A percentile compares a stretch with the other conserved stretches of the same genome.
phyloP scores from a whole-genome alignment of 495 filamentous ascomycete species.

The Penicillium waksmanii region DNA sequence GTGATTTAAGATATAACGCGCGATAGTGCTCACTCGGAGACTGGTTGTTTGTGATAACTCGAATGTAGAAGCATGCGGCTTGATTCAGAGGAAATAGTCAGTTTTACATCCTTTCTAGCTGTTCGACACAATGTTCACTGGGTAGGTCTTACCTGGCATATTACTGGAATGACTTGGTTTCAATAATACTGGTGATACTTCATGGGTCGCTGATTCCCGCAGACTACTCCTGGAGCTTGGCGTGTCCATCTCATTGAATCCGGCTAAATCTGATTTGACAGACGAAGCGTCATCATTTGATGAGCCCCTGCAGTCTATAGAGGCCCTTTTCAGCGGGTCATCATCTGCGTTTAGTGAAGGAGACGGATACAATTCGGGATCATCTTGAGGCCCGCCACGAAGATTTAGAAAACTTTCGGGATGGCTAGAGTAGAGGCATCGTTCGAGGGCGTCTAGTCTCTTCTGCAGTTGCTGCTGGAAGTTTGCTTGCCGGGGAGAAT shows the following conservation, averaged over 20 bases:
- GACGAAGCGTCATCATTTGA: background rate
- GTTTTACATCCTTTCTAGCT: background rate
- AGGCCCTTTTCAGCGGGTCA: background rate
- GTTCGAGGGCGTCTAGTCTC: background rate
- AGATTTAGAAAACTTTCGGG: background rate
- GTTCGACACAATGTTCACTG: too few relatives aligned
- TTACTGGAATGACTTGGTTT: background rate
- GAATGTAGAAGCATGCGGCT: slow-evolving; percentile 12
- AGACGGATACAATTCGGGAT: slow-evolving; percentile 10
- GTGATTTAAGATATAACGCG: slow-evolving; percentile 7
- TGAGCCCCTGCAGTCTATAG: background rate
- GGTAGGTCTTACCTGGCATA: background rate
- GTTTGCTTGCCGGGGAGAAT: background rate
- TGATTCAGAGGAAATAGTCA: background rate
- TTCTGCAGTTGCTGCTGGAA: background rate
- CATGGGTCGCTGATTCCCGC: background rate
- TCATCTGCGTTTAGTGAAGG: background rate
- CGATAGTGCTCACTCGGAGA: slow-evolving; percentile 4
- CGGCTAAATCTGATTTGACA: background rate
- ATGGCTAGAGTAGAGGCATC: background rate
- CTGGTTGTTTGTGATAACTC: background rate
- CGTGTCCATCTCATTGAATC: background rate
- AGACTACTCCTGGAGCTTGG: background rate
- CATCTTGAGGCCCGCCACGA: slow-evolving; percentile 5
- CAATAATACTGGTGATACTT: background rate